Percentiles rank a stretch among this genome's conserved stretches.
Evolutionary conservation across 257 asterid species (phyloP).

Genomic region (Linderniella brevidens): DNA sequence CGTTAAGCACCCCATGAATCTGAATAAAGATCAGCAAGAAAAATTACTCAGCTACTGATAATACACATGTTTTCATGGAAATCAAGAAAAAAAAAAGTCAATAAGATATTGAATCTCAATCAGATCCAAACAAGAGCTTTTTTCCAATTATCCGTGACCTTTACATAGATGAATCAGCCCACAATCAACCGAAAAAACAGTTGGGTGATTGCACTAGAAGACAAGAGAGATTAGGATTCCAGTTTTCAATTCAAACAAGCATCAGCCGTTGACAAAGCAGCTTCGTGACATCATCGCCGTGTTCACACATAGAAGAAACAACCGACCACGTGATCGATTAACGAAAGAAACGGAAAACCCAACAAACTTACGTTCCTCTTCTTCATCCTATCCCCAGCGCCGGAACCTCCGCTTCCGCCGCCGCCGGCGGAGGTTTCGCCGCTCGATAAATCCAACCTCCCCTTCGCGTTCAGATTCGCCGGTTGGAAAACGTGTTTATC

Average conservation of each 20-base stretch:
- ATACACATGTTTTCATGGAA: not conserved
- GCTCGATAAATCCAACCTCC: not conserved
- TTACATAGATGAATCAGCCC: too few species aligned
- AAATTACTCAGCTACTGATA: too few species aligned
- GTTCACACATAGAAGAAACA: too few species aligned
- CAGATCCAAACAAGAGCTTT: too few species aligned
- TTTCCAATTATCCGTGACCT: conserved; percentile 8
- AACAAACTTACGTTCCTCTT: not conserved
- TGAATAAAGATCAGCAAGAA: conserved; percentile 16
- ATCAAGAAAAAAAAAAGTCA: not conserved
- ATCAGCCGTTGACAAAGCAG: too few species aligned
- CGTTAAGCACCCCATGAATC: conserved; percentile 84
- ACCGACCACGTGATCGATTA: not conserved
- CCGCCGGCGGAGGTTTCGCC: not conserved
- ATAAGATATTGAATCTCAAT: too few species aligned
- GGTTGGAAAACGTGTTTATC: not conserved
- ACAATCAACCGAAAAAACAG: too few species aligned
- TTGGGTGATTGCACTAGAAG: too few species aligned
- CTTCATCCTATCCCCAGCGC: not conserved
- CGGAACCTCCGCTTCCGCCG: too few species aligned
- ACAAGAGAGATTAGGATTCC: too few species aligned
- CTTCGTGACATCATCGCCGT: too few species aligned
- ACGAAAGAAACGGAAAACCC: not conserved
- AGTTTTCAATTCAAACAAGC: too few species aligned
- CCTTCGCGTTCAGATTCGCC: conserved; percentile 1